phyloP scores from a whole-genome alignment of 345 rosid genomes.

The Populus ilicifolia region DNA sequence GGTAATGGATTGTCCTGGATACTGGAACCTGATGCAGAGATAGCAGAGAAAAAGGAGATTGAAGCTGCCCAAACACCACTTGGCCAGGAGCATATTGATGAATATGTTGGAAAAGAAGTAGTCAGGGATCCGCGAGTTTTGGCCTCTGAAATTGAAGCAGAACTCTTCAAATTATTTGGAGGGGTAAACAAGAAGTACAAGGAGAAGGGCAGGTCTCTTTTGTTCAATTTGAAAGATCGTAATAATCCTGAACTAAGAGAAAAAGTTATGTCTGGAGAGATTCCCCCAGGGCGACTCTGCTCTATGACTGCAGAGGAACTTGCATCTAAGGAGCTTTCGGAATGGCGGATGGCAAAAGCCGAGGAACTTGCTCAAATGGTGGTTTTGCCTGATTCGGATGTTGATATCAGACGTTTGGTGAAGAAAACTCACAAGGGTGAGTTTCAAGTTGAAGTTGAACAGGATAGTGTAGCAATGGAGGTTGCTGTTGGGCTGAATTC shows the following conservation, averaged over 20 bases:
- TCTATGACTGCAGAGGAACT: constrained; percentile 92
- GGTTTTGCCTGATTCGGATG: constrained; percentile 70
- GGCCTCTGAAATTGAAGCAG: constrained; percentile 66
- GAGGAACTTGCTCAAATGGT: constrained; percentile 94
- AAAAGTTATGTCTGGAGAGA: constrained; percentile 69
- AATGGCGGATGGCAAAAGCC: constrained; percentile 95
- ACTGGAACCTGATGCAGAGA: constrained; percentile 46
- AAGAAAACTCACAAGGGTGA: constrained; percentile 97
- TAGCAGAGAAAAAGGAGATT: constrained; percentile 30
- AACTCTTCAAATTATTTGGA: constrained; percentile 72
- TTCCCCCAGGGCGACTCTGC: constrained; percentile 63
- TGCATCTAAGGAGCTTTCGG: constrained; percentile 89
- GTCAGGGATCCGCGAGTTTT: constrained; percentile 43
- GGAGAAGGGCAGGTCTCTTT: constrained; percentile 83
- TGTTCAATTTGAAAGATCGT: constrained; percentile 86
- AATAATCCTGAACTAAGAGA: constrained; percentile 84
- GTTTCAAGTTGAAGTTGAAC: constrained; percentile 76
- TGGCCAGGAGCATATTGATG: constrained; percentile 17
- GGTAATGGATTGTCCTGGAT: constrained; percentile 94
- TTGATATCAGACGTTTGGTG: constrained; percentile 69
- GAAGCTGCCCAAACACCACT: constrained; percentile 19
- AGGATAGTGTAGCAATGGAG: constrained; percentile 51
- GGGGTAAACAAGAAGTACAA: constrained; percentile 96
- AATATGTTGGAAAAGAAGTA: constrained; percentile 16
- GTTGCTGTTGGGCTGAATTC: constrained; percentile 53